Evolutionary conservation across 257 asterid genomes (phyloP), one percentile per base, ranked within the genome.

Genomic region (Solanum megistacrolobum): DNA sequence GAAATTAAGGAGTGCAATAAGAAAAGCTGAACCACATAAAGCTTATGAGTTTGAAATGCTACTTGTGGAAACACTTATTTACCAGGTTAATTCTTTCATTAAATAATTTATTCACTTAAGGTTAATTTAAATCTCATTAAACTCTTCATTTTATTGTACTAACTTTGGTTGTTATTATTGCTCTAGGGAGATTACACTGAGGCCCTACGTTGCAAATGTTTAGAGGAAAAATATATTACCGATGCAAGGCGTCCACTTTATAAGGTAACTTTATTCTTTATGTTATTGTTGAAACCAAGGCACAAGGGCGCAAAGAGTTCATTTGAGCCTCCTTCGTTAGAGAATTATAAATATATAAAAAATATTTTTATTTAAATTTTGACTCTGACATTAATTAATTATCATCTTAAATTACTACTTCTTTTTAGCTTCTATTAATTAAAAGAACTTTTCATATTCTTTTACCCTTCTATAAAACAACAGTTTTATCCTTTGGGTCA

Each of bases 211-310:
- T 14, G 7, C 27, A 12, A 34, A 10, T 85, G 87, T 36, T 66
- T 85, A 66, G 3, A 66, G 7, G 87, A 85, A 25, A 12, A 66
- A 65, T 65, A 0, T 9, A 85, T 85, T 43, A 85, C 87, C 25
- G 87, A 85, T 85, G 87, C 87, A 39, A 85, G 87, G 20, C 79
- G 87, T 36, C 87, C 87, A 38, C 31, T 85, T 10, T 85, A 85
- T n/a, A 85, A 85, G 87, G 87, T 85, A 85, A 7, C 25, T 60
- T 84, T 34, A 35, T n/a, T 29, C 82, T 60, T 60, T 58, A 8
- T 10, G 62, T 58, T 34, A 68, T 12, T 23, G 73, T 66, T 27
- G 7, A 62, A 62, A 62, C 14, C 1, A n/a, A n/a, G 29, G 12
- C 29, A 9, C 4, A 9, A 4, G 1, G 31, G 58, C 3, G 14